A percentile compares a stretch with the other conserved stretches of the same genome.
These are phyloP conservation scores for Triangularia setosa DNA, from an alignment of 2,329 filamentous ascomycete genomes.

Conservation along the genomic window DNA sequence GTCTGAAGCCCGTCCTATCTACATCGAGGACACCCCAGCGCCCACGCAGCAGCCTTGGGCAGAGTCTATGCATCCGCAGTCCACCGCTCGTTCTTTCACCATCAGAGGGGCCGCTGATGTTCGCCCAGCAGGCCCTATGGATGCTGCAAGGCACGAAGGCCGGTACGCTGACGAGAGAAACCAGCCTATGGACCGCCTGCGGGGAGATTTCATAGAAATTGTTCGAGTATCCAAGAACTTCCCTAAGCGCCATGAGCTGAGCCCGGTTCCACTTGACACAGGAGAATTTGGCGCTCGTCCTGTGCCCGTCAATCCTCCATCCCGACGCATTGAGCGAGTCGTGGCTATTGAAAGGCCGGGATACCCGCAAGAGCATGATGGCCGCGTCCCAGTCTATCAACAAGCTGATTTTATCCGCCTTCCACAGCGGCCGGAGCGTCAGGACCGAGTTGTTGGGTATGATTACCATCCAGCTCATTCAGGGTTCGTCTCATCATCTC, in stretches of 20 bases:
- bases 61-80: neutral
- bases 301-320: neutral
- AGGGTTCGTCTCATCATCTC: slow-evolving; percentile 8
- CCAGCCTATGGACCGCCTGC: slow-evolving; percentile 11
- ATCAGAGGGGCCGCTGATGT: neutral
- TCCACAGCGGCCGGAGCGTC: slow-evolving; percentile 1
- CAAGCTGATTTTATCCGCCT: neutral
- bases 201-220: slow-evolving; percentile 19
- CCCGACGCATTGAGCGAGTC: slow-evolving; percentile 8
- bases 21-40: slow-evolving; percentile 11
- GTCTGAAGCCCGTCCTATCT: slow-evolving; percentile 17
- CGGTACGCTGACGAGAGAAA: slow-evolving; percentile 4
- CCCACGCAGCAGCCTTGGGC: slow-evolving; percentile 7
- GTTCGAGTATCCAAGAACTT: slow-evolving; percentile 26
- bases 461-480: slow-evolving; percentile 19
- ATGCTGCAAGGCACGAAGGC: slow-evolving; percentile 7
- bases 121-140: neutral
- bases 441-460: slow-evolving; percentile 25
- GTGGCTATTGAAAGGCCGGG: slow-evolving; percentile 1
- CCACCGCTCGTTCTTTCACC: slow-evolving; percentile 6
- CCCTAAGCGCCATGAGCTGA: slow-evolving; percentile 23
- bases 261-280: neutral
- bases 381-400: neutral
- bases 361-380: neutral
- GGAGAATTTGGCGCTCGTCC: neutral